Evolutionary conservation across 495 filamentous ascomycete species (phyloP), one percentile per base, ranked within the genome.

Genomic region (Podospora tetraspora): DNA sequence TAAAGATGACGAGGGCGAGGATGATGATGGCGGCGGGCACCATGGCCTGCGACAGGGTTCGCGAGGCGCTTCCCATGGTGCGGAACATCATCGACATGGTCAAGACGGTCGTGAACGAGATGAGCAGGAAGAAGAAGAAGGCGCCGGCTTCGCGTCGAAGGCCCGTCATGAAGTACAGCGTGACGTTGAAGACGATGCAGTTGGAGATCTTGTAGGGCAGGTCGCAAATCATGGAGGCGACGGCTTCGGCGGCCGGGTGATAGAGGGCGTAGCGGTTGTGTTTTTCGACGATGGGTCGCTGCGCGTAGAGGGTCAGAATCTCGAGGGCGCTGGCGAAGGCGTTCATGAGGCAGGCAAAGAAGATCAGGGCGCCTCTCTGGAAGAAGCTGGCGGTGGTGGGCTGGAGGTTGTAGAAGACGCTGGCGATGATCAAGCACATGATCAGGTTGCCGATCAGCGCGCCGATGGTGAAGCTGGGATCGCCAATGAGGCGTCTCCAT

Each of bases 221-320:
- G 72, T 96, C 94, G 67, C 86, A 88, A 23, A 97, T 79, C 86
- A 94, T 92, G 13, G 89, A 92, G 3, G 93, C 87, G 62, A 96
- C 83, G 2, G 93, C 92, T 80, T 97, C 94, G 16, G 93, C 89
- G 4, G 91, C 92, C 0, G 93, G 91, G 74, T 96, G 94, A 72
- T 97, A 97, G 23, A 97, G 82, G n/a, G 94, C 94, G 75, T 96
- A 97, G 68, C 89, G 88, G 64, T 82, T 80, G 72, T 97, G 94
- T 74, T 97, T 97, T 74, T 97, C 93, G 66, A 97, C 92, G 72
- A 97, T 96, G 1, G 91, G 87, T 16, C 93, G 87, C 85, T 97
- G 94, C 22, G 89, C 85, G 76, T 92, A 96, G 5, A 96, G 84
- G 7, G 90, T 93, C 30, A 96, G 79, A 77, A 93, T 92, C 75